Evolutionary conservation across 331 rosid genomes (phyloP).

Genomic region (Malus hybrid): DNA sequence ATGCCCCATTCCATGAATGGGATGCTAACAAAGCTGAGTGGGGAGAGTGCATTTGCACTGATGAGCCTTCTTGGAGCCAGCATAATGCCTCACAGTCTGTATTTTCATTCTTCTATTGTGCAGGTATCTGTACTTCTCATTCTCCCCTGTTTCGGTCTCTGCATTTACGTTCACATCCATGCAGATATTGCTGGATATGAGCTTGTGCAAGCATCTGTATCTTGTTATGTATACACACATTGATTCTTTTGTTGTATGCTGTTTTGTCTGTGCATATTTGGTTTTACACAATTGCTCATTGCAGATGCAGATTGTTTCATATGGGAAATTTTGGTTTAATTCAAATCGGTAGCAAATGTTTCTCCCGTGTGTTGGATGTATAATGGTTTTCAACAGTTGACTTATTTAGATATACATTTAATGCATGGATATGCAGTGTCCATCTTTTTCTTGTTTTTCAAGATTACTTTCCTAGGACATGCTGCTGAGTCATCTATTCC

Average conservation of each 20-base stretch:
- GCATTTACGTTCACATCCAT: background rate
- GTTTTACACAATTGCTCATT: background rate
- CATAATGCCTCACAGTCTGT: slow-evolving; percentile 85
- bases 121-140: slow-evolving; percentile 48
- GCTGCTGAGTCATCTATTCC: background rate
- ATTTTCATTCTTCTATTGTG: slow-evolving; percentile 86
- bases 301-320: background rate
- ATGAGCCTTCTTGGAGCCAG: slow-evolving; percentile 97
- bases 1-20: slow-evolving; percentile 60
- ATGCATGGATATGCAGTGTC: background rate
- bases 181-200: background rate
- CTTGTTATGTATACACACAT: background rate
- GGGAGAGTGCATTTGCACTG: slow-evolving; percentile 77
- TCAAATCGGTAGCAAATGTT: background rate
- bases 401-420: background rate
- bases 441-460: background rate
- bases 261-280: background rate
- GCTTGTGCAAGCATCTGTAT: background rate
- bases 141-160: slow-evolving; percentile 1
- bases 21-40: slow-evolving; percentile 49
- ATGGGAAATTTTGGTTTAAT: background rate
- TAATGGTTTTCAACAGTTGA: background rate
- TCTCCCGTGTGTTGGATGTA: background rate
- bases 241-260: background rate
- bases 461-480: background rate